phyloP scores from a whole-genome alignment of 1,284 basidiomycete genomes.

The Ustilago vetiveriae region DNA sequence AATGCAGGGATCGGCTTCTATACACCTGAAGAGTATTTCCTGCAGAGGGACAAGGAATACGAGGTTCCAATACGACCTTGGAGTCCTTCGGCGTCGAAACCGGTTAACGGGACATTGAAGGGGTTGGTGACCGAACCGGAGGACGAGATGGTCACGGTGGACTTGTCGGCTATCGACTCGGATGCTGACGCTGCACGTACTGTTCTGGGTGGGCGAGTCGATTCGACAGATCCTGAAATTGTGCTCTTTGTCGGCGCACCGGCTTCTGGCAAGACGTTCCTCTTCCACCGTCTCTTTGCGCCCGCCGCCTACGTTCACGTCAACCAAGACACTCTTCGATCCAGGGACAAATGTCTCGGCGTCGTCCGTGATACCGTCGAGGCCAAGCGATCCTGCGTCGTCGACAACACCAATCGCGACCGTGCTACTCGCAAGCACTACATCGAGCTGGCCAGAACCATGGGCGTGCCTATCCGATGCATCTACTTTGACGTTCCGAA shows the following conservation, averaged over 20 bases:
- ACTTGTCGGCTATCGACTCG: constrained; percentile 5
- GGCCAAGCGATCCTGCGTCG: constrained; percentile 64
- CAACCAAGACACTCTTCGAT: constrained; percentile 72
- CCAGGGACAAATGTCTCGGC: constrained; percentile 78
- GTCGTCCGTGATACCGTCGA: constrained; percentile 73
- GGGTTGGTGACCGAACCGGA: constrained; percentile 17
- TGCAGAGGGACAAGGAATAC: constrained; percentile 22
- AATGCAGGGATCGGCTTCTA: constrained; percentile 60
- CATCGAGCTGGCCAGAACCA: constrained; percentile 31
- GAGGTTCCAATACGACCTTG: constrained; percentile 24
- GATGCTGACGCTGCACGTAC: background rate
- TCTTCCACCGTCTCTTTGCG: constrained; percentile 78
- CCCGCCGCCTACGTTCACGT: constrained; percentile 73
- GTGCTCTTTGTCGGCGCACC: constrained; percentile 89
- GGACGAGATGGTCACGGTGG: constrained; percentile 18
- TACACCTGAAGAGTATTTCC: constrained; percentile 65
- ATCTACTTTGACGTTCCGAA: constrained; percentile 42
- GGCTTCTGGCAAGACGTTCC: constrained; percentile 84
- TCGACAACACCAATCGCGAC: constrained; percentile 60
- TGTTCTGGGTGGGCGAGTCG: constrained; percentile 3
- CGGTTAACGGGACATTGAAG: background rate
- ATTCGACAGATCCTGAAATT: constrained; percentile 69
- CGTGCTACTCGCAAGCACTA: constrained; percentile 42
- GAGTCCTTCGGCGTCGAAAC: constrained; percentile 8
- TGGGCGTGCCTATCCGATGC: constrained; percentile 25